A percentile compares a stretch with the other conserved stretches of the same genome.
Evolutionary conservation across 352 stramenopile genomes (phyloP).

Genomic region (Phytophthora pseudosyringae): DNA sequence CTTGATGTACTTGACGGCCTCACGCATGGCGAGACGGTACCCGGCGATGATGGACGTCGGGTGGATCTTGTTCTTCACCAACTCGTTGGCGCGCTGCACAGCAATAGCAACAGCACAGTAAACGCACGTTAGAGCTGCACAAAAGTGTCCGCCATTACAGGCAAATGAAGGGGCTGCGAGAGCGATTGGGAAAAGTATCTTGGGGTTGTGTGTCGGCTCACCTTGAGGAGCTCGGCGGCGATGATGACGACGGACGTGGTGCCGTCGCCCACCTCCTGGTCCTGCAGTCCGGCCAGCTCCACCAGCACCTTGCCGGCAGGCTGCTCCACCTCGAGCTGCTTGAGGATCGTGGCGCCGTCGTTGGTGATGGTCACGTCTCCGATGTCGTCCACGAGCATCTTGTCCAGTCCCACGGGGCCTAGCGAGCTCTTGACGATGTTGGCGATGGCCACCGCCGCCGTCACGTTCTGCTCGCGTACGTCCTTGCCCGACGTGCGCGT

Average conservation of each 20-base stretch:
- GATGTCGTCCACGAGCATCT: constrained; percentile 98
- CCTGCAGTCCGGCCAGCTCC: constrained; percentile 98
- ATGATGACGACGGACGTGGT: constrained; percentile 99
- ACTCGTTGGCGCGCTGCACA: constrained; percentile 93
- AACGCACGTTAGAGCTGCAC: background rate
- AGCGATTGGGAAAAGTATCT: constrained; percentile 22
- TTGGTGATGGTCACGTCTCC: constrained; percentile 99
- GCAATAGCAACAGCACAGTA: constrained; percentile 9
- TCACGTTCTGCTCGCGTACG: constrained; percentile 96
- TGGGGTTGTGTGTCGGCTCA: constrained; percentile 22
- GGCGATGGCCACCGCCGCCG: constrained; percentile 97
- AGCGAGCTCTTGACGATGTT: constrained; percentile 99
- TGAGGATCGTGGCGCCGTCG: constrained; percentile 99
- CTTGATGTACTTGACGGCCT: constrained; percentile 99
- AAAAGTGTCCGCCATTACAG: background rate
- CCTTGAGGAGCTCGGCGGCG: constrained; percentile 96
- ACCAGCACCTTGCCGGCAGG: constrained; percentile 98
- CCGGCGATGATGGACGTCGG: constrained; percentile 99
- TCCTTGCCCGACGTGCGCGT: constrained; percentile 93
- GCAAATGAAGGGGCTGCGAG: background rate
- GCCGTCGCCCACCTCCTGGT: constrained; percentile 99
- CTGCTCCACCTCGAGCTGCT: constrained; percentile 99
- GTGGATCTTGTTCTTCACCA: constrained; percentile 99
- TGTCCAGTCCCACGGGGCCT: constrained; percentile 98
- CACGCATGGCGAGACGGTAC: constrained; percentile 99